Evolutionary conservation across 2,329 filamentous ascomycete genomes (phyloP), one percentile per base, ranked within the genome.

Genomic region (Periconia sp.): DNA sequence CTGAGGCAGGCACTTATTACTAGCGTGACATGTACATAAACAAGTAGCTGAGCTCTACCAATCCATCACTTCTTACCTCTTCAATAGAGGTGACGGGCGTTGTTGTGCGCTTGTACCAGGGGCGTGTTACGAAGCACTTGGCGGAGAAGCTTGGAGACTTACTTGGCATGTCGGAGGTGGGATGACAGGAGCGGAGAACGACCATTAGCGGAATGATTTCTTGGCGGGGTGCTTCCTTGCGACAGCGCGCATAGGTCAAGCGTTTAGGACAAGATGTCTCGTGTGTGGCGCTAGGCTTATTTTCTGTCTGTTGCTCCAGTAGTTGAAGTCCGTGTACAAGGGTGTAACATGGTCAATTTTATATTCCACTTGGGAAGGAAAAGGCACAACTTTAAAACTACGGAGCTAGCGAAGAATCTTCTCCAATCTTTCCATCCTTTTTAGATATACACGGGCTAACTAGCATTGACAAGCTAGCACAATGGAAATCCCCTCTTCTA

Each of bases 121-220:
- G n/a, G n/a, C n/a, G 9, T 25, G 34, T 24, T 19, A 19, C 18
- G 25, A n/a, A 21, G 4, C 17, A 12, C 36, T 40, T 36, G 37
- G 32, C 43, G 26, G 26, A 33, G 32, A 23, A 13, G 1, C 29
- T 37, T 28, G n/a, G 26, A 24, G 19, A 19, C 29, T n/a, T 32
- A 36, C 39, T 43, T 47, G 44, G 44, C 44, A 31, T 23, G 39
- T 39, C 34, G 24, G 40, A 37, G 25, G 21, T 24, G 24, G 9
- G 11, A 12, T 22, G 35, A 28, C 44, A 47, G 24, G 39, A 36
- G 29, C 24, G 23, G 22, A 12, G 19, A 25, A 6, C 10, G 13
- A 9, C 37, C 34, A 10, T n/a, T 38, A 37, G 23, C 6, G 38
- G 44, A 16, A 25, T 19, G 15, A 30, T 24, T 16, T 6, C 34